A percentile compares a stretch with the other conserved stretches of the same genome.
phyloP scores from a whole-genome alignment of 495 filamentous ascomycete species.

The Aspergillus funiculosus region DNA sequence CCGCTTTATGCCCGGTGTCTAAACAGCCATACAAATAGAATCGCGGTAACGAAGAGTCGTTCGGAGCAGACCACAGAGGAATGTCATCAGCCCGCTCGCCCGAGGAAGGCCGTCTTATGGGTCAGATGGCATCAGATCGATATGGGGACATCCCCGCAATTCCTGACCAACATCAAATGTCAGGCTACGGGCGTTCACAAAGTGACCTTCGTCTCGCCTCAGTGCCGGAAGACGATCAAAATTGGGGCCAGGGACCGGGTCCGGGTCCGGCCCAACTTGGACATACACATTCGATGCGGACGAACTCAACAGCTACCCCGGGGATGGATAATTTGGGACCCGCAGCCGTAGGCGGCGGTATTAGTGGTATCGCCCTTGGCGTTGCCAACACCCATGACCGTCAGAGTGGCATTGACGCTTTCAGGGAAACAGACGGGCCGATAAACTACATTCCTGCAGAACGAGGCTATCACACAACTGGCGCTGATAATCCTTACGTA shows the following conservation, averaged over 20 bases:
- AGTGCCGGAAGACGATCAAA: conserved; percentile 13
- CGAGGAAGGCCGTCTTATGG: conserved; percentile 6
- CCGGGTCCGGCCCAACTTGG: conserved; percentile 15
- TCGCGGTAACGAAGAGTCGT: neutral
- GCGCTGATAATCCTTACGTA: conserved; percentile 43
- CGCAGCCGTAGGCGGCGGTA: conserved; percentile 66
- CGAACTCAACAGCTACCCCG: conserved; percentile 57
- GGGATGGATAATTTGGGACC: conserved; percentile 71
- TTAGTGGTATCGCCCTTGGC: conserved; percentile 67
- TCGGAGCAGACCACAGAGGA: neutral
- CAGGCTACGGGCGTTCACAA: conserved; percentile 1
- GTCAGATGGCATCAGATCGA: conserved; percentile 5
- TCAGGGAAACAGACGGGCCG: conserved; percentile 44
- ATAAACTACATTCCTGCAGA: conserved; percentile 38
- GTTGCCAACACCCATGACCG: conserved; percentile 67
- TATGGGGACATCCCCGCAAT: conserved; percentile 21
- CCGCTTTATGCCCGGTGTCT: conserved; percentile 16
- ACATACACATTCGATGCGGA: conserved; percentile 25
- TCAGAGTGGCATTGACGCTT: conserved; percentile 66
- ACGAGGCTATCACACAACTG: conserved; percentile 38
- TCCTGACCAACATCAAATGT: conserved; percentile 11
- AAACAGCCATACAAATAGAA: conserved; percentile 20
- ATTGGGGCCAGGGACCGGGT: conserved; percentile 19
- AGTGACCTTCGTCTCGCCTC: conserved; percentile 10
- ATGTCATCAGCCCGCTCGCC: neutral